Evolutionary conservation across 345 rosid species (phyloP), one percentile per base, ranked within the genome.

Genomic region (Geranium brycei): DNA sequence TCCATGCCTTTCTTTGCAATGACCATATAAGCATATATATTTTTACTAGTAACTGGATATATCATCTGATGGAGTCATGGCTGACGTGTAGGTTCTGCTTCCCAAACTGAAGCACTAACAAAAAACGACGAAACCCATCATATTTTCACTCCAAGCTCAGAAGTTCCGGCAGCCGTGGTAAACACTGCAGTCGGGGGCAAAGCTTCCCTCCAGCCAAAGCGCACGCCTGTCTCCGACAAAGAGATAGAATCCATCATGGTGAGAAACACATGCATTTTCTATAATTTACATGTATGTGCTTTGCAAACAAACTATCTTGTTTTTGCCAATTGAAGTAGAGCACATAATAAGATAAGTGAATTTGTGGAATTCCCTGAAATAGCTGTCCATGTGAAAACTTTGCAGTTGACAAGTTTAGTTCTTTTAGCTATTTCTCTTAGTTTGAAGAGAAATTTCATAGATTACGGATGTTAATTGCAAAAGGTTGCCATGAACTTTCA

Each of bases 131-230:
- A 28, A 57, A 59, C 23, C 7, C 17, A 31, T 60, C 65, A 61
- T 0, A 64, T 57, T 32, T 61, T 67, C 40, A 51, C 60, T 72
- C 68, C 73, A 56, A 78, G 76, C 8, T 83, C 91, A 0, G 95
- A 85, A 62, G 85, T 88, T 28, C 95, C 86, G 30, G 80, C 85
- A 32, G 69, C 85, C 17, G 86, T 86, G 1, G 71, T 64, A 23
- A 74, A 85, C 74, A 68, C 67, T 64, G 86, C 83, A 30, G 80
- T 69, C 58, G 91, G 91, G 66, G 95, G 91, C 58, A 77, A 79
- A 72, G 95, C 95, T 76, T 83, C 95, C 30, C 89, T 88, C 62
- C 89, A 88, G 86, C 89, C 95, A 2, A 80, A 79, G 65, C 91
- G 95, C 4, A 88, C 89, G 3, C 91, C 91, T 30, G 85, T 88